Conservation (phyloP, 345 rosid species). For the thale cress (Arabidopsis thaliana) region DNA sequence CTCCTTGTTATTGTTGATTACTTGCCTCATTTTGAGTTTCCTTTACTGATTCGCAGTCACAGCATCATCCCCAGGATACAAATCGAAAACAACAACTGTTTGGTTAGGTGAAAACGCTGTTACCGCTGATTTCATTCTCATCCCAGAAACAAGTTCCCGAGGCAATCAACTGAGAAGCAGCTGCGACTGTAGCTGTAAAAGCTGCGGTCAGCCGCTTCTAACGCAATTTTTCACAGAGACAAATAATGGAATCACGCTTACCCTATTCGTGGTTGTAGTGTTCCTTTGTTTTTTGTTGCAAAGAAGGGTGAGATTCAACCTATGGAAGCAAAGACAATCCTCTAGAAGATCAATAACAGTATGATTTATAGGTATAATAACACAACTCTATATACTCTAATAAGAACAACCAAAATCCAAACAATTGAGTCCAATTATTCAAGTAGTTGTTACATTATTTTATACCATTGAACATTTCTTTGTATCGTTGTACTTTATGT, state of each 20-base stretch:
- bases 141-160: constrained; percentile 54
- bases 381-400: not conserved
- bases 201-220: constrained; percentile 41
- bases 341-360: constrained; percentile 40
- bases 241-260: constrained; percentile 57
- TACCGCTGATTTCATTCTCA: constrained; percentile 76
- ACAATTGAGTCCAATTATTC: constrained; percentile 8
- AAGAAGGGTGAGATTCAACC: constrained; percentile 55
- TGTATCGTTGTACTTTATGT: not conserved
- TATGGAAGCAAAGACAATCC: constrained; percentile 58
- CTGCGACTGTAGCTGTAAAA: constrained; percentile 51
- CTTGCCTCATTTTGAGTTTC: constrained; percentile 22
- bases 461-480: not conserved
- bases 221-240: constrained; percentile 47
- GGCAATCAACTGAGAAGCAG: constrained; percentile 47
- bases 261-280: constrained; percentile 52
- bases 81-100: constrained; percentile 63
- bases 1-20: not conserved
- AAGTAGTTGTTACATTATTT: not conserved
- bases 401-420: not conserved
- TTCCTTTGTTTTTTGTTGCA: constrained; percentile 61
- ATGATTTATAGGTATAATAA: constrained; percentile 22
- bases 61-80: constrained; percentile 76
- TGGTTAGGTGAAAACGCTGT: constrained; percentile 70
- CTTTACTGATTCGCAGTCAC: constrained; percentile 54